Conservation (phyloP, 1,284 basidiomycete genomes). For the Pyrrhoderma lamaoense region DNA sequence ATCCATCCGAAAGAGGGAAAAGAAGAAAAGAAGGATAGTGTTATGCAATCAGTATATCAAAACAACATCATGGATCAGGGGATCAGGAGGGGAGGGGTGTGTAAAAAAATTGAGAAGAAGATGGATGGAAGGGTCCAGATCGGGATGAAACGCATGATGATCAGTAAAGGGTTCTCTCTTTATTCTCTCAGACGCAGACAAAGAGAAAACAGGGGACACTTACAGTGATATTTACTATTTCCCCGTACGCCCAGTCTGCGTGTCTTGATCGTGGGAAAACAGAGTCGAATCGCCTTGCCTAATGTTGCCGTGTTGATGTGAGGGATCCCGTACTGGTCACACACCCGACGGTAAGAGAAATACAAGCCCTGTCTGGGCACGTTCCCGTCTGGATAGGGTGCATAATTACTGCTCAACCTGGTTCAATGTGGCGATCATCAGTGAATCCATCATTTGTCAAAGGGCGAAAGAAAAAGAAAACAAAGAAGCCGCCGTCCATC, state of each 20-base stretch:
- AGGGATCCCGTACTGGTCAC: constrained; percentile 83
- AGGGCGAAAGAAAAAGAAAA: too few relatives aligned
- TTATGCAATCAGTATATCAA: constrained; percentile 16
- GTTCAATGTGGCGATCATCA: too few relatives aligned
- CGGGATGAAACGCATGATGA: constrained; percentile 3
- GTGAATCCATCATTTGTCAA: too few relatives aligned
- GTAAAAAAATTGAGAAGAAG: constrained; percentile 4
- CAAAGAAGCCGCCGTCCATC: too few relatives aligned
- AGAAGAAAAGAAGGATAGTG: too few relatives aligned
- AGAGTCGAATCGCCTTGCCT: constrained; percentile 87
- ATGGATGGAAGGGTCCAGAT: constrained; percentile 21
- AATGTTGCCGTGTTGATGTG: constrained; percentile 92
- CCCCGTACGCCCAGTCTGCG: constrained; percentile 84
- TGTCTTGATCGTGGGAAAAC: constrained; percentile 92
- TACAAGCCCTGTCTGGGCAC: constrained; percentile 84
- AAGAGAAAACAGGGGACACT: constrained; percentile 33
- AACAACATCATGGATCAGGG: constrained; percentile 4
- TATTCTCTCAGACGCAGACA: too few relatives aligned
- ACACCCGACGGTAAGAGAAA: constrained; percentile 85
- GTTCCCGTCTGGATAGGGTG: constrained; percentile 85
- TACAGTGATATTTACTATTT: constrained; percentile 90
- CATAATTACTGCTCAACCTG: constrained; percentile 83
- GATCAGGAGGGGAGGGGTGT: constrained; percentile 7
- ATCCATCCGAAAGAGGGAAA: constrained; percentile 27
- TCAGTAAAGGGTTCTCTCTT: background rate